Evolutionary conservation across 345 rosid genomes (phyloP).

Genomic region (Arabidopsis suecica): DNA sequence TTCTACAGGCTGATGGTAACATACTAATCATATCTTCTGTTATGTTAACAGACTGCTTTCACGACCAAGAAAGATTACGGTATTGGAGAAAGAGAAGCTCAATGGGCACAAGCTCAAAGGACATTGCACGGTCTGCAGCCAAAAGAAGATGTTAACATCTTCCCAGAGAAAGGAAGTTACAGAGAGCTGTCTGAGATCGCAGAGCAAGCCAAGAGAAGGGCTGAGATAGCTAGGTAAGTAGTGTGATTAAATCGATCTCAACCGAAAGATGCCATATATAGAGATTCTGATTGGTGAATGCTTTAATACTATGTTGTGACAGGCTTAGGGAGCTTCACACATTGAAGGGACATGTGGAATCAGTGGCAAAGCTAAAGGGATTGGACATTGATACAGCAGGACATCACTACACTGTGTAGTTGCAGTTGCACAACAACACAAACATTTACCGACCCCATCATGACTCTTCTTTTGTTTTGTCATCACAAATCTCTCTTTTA

Average conservation of each 20-base stretch:
- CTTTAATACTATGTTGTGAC: slow-evolving; percentile 24
- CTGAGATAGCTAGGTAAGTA: slow-evolving; percentile 92
- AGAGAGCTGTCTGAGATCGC: slow-evolving; percentile 95
- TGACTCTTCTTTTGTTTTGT: slow-evolving; percentile 34
- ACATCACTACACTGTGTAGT: slow-evolving; percentile 83
- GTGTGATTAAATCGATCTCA: not conserved
- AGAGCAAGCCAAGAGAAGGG: slow-evolving; percentile 96
- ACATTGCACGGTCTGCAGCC: slow-evolving; percentile 87
- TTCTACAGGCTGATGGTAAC: not conserved
- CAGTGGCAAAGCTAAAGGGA: slow-evolving; percentile 89
- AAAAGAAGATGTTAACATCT: slow-evolving; percentile 58
- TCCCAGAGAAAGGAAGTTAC: slow-evolving; percentile 68
- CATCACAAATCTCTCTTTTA: slow-evolving; percentile 33
- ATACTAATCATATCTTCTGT: slow-evolving; percentile 29
- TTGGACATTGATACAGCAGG: slow-evolving; percentile 81
- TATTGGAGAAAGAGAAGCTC: slow-evolving; percentile 91
- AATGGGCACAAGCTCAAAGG: slow-evolving; percentile 89
- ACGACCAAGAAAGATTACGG: slow-evolving; percentile 92
- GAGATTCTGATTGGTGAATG: slow-evolving; percentile 30
- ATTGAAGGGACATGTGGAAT: slow-evolving; percentile 86
- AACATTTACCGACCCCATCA: slow-evolving; percentile 18
- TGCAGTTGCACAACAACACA: slow-evolving; percentile 30
- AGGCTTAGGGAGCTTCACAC: slow-evolving; percentile 92
- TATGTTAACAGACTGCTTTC: slow-evolving; percentile 69
- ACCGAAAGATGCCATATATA: not conserved